Percentiles rank a stretch among this genome's conserved stretches.
phyloP scores from a whole-genome alignment of 2,329 filamentous ascomycete species.

The Phialophora verrucosa region DNA sequence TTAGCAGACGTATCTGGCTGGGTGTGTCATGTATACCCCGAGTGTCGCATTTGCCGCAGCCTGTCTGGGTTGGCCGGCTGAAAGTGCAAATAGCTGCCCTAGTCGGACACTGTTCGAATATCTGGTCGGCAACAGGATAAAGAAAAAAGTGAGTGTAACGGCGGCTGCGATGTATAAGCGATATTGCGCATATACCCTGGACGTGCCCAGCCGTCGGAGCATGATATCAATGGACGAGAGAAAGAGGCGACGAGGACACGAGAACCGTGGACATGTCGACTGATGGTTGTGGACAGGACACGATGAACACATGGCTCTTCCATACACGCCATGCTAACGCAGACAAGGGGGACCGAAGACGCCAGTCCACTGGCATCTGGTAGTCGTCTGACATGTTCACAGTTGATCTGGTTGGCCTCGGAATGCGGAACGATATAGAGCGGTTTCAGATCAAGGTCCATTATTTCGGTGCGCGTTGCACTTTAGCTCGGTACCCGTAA shows the following conservation, averaged over 20 bases:
- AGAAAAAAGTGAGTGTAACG: not conserved
- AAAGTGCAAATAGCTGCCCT: not conserved
- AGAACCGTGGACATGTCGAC: not conserved
- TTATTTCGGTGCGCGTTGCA: not conserved
- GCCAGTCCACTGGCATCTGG: not conserved
- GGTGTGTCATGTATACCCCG: slow-evolving; percentile 6
- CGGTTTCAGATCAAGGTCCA: not conserved
- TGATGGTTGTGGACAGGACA: not conserved
- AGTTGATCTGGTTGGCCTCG: not conserved
- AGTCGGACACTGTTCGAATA: not conserved
- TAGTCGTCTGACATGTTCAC: not conserved
- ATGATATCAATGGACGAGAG: not conserved
- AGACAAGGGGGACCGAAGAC: not conserved
- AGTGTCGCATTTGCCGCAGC: slow-evolving; percentile 33
- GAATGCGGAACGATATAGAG: not conserved
- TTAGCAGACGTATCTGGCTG: not conserved
- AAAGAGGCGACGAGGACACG: not conserved
- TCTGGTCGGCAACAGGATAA: not conserved
- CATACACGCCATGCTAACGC: not conserved
- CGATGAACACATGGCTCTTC: not conserved
- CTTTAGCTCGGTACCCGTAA: not conserved
- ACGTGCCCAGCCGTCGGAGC: slow-evolving; percentile 1
- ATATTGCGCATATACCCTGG: not conserved
- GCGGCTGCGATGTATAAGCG: not conserved
- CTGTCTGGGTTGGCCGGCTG: not conserved